Evolutionary conservation across 495 filamentous ascomycete genomes (phyloP).

Genomic region (Xylaria palmicola): DNA sequence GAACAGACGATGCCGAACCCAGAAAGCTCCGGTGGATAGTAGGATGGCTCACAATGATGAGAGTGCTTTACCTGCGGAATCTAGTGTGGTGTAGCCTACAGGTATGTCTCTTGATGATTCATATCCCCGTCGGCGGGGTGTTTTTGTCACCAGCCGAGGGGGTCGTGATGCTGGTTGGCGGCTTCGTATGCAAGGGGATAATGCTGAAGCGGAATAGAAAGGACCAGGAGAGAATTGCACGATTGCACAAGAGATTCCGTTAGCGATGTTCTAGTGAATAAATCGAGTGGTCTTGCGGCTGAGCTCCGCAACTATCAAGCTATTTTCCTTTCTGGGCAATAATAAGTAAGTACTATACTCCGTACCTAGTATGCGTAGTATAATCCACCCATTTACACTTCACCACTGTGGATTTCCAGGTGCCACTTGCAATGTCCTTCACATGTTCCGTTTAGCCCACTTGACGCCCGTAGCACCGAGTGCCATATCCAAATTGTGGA

Average conservation of each 20-base stretch:
- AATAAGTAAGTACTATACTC: background rate
- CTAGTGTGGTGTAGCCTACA: background rate
- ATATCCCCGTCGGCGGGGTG: too few species aligned
- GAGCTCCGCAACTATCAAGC: background rate
- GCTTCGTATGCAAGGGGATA: background rate
- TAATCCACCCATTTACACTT: background rate
- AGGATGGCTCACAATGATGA: constrained; percentile 1
- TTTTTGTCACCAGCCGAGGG: background rate
- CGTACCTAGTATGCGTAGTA: too few species aligned
- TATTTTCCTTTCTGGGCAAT: constrained; percentile 2
- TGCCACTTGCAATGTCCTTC: background rate
- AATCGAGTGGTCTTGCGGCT: background rate
- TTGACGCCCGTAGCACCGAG: background rate
- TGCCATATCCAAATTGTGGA: background rate
- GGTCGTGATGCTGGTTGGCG: background rate
- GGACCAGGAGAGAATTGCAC: background rate
- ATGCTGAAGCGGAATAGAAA: too few species aligned
- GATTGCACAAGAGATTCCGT: background rate
- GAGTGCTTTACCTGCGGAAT: background rate
- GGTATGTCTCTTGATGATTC: background rate
- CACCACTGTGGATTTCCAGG: background rate
- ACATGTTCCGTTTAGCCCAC: background rate
- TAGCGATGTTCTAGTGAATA: background rate
- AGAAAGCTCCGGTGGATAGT: background rate
- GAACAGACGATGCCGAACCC: background rate